Evolutionary conservation across 345 rosid genomes (phyloP), one percentile per base, ranked within the genome.

Genomic region (Salix brachista): DNA sequence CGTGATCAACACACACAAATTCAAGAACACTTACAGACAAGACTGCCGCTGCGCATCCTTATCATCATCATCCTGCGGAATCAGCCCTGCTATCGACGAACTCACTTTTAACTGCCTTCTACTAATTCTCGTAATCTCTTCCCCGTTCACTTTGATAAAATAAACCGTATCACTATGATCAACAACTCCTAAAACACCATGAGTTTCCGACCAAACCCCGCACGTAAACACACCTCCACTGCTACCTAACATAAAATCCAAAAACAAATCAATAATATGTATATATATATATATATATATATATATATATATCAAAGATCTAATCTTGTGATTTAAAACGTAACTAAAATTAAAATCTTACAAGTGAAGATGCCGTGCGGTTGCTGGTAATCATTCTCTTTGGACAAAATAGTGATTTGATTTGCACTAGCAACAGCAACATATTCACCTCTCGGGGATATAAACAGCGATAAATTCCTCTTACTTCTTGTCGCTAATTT

Each of bases 181-280:
- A 75, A 80, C 80, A 62, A 93, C 80, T 84, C 96, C 97, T 80
- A 96, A 93, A 78, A 93, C 82, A 86, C 91, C 91, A 76, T 89
- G 94, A 75, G 84, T 75, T 83, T 88, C 99, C 9, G 96, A 93
- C 98, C 99, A 96, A 67, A 85, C 90, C 82, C 98, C 97, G 80
- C 77, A 85, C 65, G 84, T 83, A 84, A 88, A 92, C 50, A 88
- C 80, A 80, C 86, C 80, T 71, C 74, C 82, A 73, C 80, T 73
- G 73, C 81, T 71, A 76, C 90, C 99, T 95, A 85, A 74, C 65
- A 81, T 70, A 72, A 70, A 81, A 78, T 48, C 64, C 23, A 72
- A 52, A 79, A 64, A 65, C 21, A 39, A 34, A 3, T 44, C 50
- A 73, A 70, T 66, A 18, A 37, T 39, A 0, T 7, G 12, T 23